Base-by-base conservation (phyloP, 2,329 filamentous ascomycete genomes). In the Cryphonectria nitschkei region DNA sequence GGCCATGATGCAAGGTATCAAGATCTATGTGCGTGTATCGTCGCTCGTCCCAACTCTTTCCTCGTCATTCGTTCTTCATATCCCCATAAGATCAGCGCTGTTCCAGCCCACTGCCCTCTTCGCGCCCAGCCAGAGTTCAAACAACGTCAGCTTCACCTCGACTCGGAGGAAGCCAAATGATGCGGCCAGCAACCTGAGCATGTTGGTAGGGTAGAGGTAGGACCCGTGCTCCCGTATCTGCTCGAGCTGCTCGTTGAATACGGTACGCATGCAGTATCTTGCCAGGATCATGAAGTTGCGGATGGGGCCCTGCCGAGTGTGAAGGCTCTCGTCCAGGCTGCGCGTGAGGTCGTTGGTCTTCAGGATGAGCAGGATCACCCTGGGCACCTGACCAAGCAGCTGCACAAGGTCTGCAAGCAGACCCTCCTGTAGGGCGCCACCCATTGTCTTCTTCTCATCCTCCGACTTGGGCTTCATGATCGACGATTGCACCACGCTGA, bases 261-360 rank as follows among this genome's bases (percentile, higher is more conserved):
- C 89, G 2, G 89, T 91, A 46, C 87, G 84, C 37, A 88, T 86
- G 79, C 90, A 92, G 80, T 92, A 92, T 46, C 89, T 82, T 3
- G 90, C 90, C 39, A 93, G 83, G 74, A 93, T 92, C 77, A 92
- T 82, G 76, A 92, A 92, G 19, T 83, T 87, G 64, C 89, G 85
- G 74, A 91, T 86, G 3, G 90, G 89, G 0, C 90, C 90, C 73
- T 88, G 87, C 8, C 88, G 86, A 0, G 93, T 96, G 69, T 95
- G 92, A 52, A 97, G 84, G 78, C 92, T 95, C 84, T 99, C 96
- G 79, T 99, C 96, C 26, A 99, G 87, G 76, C 92, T 96, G 74
- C 96, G 90, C 22, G 96, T 99, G 54, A 99, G 84, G 81, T 99
- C 96, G 79, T 99, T 99, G 2, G 96, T 99, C 83, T 99, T 99